Percentiles rank a stretch among this genome's conserved stretches.
phyloP scores from a whole-genome alignment of 2,329 filamentous ascomycete species.

The Aspergillus unguis region DNA sequence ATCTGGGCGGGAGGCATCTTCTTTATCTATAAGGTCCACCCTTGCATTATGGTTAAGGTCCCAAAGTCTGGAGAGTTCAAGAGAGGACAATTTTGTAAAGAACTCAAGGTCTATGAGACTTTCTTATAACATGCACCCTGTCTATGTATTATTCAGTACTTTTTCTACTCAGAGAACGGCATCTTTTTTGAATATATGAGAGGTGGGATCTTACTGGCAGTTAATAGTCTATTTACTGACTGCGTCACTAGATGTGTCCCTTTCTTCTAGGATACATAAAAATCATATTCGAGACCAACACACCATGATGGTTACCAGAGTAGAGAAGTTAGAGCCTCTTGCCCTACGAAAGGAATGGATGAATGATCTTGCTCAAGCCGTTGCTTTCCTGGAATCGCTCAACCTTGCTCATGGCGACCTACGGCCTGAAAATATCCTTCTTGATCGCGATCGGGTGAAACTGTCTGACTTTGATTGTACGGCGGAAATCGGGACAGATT shows the following conservation, averaged over 20 bases:
- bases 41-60: conserved; percentile 29
- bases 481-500: conserved; percentile 23
- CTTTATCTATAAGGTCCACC: conserved; percentile 28
- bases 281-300: conserved; percentile 23
- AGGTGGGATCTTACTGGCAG: conserved; percentile 17
- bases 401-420: conserved; percentile 32
- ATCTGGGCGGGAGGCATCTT: conserved; percentile 25
- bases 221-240: conserved; percentile 15
- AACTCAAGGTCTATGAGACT: conserved; percentile 23
- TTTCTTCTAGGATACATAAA: conserved; percentile 24
- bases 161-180: conserved; percentile 18
- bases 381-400: conserved; percentile 33
- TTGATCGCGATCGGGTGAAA: conserved; percentile 28
- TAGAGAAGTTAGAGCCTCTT: conserved; percentile 21
- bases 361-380: conserved; percentile 30
- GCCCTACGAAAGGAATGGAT: conserved; percentile 29
- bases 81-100: conserved; percentile 24
- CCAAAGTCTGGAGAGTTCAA: conserved; percentile 24
- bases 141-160: conserved; percentile 25
- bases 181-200: conserved; percentile 32
- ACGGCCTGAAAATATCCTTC: conserved; percentile 30
- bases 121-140: conserved; percentile 22
- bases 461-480: conserved; percentile 30
- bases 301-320: conserved; percentile 22
- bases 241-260: conserved; percentile 20